Conservation (phyloP, 2,329 filamentous ascomycete species). For the Venturia nashicola region DNA sequence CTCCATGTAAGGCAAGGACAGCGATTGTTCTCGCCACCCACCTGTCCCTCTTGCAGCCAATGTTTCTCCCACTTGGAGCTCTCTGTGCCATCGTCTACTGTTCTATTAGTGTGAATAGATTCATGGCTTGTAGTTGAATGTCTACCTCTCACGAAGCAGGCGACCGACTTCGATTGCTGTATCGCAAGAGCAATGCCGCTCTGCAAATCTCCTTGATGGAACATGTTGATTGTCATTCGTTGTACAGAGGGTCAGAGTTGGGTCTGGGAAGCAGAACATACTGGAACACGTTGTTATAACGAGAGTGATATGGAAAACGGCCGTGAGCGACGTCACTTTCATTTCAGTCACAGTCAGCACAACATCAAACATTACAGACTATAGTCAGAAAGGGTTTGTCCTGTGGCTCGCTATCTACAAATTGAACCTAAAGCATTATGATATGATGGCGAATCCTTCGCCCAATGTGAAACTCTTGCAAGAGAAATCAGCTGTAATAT, state of each 20-base stretch:
- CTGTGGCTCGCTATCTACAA: constrained; percentile 4
- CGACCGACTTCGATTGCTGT: constrained; percentile 61
- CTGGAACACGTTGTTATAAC: neutral
- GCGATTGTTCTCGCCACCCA: neutral
- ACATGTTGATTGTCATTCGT: constrained; percentile 42
- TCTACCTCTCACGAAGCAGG: constrained; percentile 73
- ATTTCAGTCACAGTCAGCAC: neutral
- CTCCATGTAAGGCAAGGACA: neutral
- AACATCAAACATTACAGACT: neutral
- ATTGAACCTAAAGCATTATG: constrained; percentile 3
- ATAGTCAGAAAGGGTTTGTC: neutral
- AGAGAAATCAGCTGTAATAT: neutral
- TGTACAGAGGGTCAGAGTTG: neutral
- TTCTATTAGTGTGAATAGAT: neutral
- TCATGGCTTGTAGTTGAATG: neutral
- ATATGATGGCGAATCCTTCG: neutral
- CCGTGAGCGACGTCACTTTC: neutral
- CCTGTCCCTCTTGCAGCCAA: constrained; percentile 36
- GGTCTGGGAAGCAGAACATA: neutral
- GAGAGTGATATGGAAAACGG: neutral
- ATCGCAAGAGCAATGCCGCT: constrained; percentile 69
- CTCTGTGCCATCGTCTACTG: constrained; percentile 53
- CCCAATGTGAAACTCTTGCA: neutral
- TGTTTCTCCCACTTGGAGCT: constrained; percentile 63
- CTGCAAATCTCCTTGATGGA: constrained; percentile 69